Base-by-base conservation (phyloP, 805 yeast species). In the Candida lessepsii region DNA sequence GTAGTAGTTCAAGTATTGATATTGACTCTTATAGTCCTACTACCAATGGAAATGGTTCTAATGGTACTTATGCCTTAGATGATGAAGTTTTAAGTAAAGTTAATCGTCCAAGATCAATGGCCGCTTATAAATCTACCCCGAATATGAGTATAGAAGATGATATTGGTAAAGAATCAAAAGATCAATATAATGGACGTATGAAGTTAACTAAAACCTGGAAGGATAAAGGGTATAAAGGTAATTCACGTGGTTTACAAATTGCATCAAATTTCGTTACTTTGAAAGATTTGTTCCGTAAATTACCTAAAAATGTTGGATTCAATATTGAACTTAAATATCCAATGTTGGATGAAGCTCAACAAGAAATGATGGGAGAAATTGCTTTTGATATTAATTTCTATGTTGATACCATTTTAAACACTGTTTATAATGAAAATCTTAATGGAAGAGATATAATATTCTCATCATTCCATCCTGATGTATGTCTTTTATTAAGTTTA, bases 291-390 rank as follows among this genome's bases (percentile, higher is more conserved):
- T 88, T 91, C 66, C 75, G 75, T 53, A 86, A 86, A 49, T 65
- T 91, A 18, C 97, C 98, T 1, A 70, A 73, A 42, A 76, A 74
- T 43, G 95, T 90, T 11, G 98, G 98, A 0, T 90, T 93, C 67
- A 91, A 91, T 56, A 87, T 91, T 45, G 98, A 91, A 61, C 81
- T 93, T 63, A 89, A 91, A 58, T 91, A 89, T 57, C 98, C 98
- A 2, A 86, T 91, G 93, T 72, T 88, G 37, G 95, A 88, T 58
- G 98, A 91, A 64, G 90, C 95, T 0, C 85, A 89, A 58, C 73
- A 72, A 2, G 97, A 91, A 56, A 88, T 83, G 44, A 83, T 90
- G 79, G 96, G 95, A 13, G 84, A 83, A 48, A 70, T 86, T 46
- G 87, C 84, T 2, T 76, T 84, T 42, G 96, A 90, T 51, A 70